phyloP scores from a whole-genome alignment of 202 grass and related monocot species.

The Panicum virgatum region DNA sequence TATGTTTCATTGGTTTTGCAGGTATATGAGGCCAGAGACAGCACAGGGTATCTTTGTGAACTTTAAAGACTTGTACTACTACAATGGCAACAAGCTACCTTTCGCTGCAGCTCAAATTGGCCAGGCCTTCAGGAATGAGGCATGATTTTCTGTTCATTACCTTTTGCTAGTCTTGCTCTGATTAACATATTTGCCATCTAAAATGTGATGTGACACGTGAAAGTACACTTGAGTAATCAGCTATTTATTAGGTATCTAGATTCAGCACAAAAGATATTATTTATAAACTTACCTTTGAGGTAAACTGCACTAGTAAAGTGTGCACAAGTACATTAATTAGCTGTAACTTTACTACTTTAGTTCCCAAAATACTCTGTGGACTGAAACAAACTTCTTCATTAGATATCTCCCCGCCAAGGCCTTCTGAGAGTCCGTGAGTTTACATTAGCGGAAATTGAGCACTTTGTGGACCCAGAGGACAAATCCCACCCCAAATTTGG shows the following conservation, averaged over 20 bases:
- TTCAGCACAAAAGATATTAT: not conserved
- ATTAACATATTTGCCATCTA: constrained; percentile 19
- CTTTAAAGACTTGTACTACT: constrained; percentile 86
- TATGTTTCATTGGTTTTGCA: constrained; percentile 43
- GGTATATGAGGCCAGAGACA: constrained; percentile 95
- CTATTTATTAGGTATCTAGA: constrained; percentile 22
- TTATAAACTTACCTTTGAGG: constrained; percentile 12
- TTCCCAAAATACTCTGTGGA: constrained; percentile 18
- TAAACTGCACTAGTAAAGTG: not conserved
- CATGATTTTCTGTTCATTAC: constrained; percentile 36
- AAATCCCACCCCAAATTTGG: constrained; percentile 89
- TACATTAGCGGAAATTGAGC: constrained; percentile 90
- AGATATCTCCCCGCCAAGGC: constrained; percentile 96
- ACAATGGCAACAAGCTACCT: constrained; percentile 81
- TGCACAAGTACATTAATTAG: not conserved
- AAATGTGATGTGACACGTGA: constrained; percentile 13
- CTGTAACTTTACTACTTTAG: not conserved
- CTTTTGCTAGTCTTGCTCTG: not conserved
- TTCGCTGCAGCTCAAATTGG: constrained; percentile 88
- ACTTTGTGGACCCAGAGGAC: constrained; percentile 95
- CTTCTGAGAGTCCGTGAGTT: constrained; percentile 90
- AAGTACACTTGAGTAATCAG: not conserved
- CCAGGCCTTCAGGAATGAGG: constrained; percentile 87
- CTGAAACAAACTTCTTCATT: constrained; percentile 27
- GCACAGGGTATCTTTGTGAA: constrained; percentile 95